Base-by-base conservation (phyloP, 352 stramenopile genomes). In the Phytophthora idaei region DNA sequence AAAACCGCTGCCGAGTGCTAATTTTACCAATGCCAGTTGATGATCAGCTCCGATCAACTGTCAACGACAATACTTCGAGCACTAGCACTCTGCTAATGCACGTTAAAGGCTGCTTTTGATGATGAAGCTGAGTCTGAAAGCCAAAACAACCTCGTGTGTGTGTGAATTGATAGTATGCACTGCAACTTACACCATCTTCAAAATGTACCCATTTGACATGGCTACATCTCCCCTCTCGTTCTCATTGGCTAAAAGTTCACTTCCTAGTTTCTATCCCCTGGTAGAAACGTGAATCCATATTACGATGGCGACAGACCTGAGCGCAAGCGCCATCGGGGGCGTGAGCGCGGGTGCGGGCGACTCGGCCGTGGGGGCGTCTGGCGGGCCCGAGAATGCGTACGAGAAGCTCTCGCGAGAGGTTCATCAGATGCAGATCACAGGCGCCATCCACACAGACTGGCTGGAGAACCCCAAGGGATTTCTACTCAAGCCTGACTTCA, bases 331-430 rank as follows among this genome's bases (percentile, higher is more conserved):
- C 39, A 86, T 86, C 47, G 64, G 66, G n/a, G 69, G 72, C 41
- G 74, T 80, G 39, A 52, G 56, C n/a, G 63, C 54, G 10, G 61
- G 47, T 6, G 56, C 32, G 1, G 59, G 21, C 25, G 74, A 69
- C 37, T 25, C 49, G 25, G 67, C 62, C 50, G 67, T 52, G 29
- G 72, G 70, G 48, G 73, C 69, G 36, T 63, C 59, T 14, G 73
- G 73, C 4, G 39, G 73, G 0, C 70, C 69, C 15, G 89, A 96
- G 73, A 96, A 96, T 57, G 85, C 87, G 54, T 96, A 96, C 76
- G 89, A 96, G 74, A 95, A 94, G 73, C 81, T 96, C 14, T 95
- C 87, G 49, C 73, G 89, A n/a, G 89, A 96, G 64, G 87, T 96
- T 31, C 89, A 96, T 58, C 87, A 96, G 74, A 94, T 94, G 85